phyloP scores from a whole-genome alignment of 139 green algal species.

The Marvania coccoides region DNA sequence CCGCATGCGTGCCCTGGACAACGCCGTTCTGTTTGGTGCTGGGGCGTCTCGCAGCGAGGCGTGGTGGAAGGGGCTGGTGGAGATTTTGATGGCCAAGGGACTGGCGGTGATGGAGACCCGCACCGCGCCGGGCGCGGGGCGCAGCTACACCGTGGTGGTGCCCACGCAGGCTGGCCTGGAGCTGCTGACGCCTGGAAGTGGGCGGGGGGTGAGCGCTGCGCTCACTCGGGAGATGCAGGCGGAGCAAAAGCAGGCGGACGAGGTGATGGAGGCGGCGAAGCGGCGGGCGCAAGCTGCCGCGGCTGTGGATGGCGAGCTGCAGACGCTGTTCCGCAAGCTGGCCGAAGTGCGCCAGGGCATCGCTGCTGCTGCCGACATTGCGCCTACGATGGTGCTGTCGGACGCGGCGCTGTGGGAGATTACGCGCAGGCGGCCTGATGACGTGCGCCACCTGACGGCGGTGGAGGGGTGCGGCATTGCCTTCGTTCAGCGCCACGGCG shows the following conservation, averaged over 20 bases:
- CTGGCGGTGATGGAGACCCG: slow-evolving; percentile 11
- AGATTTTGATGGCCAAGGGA: slow-evolving; percentile 23
- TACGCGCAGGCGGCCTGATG: slow-evolving; percentile 1
- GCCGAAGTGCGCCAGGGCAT: neutral
- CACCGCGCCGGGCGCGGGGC: neutral
- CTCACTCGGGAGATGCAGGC: slow-evolving; percentile 5
- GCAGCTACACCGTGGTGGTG: neutral
- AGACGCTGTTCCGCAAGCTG: slow-evolving; percentile 12
- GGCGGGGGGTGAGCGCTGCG: neutral
- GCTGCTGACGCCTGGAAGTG: neutral
- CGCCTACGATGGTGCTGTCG: slow-evolving; percentile 8
- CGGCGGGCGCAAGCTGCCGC: neutral
- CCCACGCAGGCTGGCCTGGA: neutral
- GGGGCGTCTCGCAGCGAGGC: slow-evolving; percentile 28
- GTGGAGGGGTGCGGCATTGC: slow-evolving; percentile 8
- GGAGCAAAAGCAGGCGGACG: slow-evolving; percentile 13
- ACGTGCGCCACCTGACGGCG: neutral
- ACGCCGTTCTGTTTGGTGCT: slow-evolving; percentile 33
- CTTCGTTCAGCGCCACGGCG: slow-evolving; percentile 7
- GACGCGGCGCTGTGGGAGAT: slow-evolving; percentile 25
- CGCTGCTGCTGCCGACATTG: neutral
- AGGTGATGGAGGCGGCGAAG: slow-evolving; percentile 8
- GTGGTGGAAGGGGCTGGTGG: slow-evolving; percentile 52
- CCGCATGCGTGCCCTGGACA: slow-evolving; percentile 16
- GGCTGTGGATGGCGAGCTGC: neutral